phyloP scores from a whole-genome alignment of 2,329 filamentous ascomycete species.

The Leptographium wingfieldii region DNA sequence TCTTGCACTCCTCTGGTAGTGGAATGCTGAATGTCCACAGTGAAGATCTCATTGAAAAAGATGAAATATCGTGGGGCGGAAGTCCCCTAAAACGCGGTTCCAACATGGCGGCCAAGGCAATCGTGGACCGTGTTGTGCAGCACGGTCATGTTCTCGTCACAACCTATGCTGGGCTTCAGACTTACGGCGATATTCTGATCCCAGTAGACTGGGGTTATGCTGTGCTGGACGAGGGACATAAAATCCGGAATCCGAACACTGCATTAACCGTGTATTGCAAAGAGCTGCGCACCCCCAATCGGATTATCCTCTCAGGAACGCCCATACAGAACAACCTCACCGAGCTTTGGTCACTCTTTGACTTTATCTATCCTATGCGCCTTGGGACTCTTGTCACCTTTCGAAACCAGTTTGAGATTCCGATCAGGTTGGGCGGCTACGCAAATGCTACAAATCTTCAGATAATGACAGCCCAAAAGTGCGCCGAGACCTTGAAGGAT shows the following conservation, averaged over 20 bases:
- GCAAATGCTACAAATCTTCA: slow-evolving; percentile 90
- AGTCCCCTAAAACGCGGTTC: slow-evolving; percentile 30
- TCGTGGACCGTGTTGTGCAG: slow-evolving; percentile 68
- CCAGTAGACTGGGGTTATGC: slow-evolving; percentile 85
- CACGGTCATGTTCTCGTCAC: slow-evolving; percentile 91
- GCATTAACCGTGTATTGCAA: slow-evolving; percentile 93
- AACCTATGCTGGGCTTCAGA: slow-evolving; percentile 91
- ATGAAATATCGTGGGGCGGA: slow-evolving; percentile 37
- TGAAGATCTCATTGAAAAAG: slow-evolving; percentile 45
- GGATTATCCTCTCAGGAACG: slow-evolving; percentile 88
- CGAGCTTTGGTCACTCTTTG: slow-evolving; percentile 94
- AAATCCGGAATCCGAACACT: slow-evolving; percentile 93
- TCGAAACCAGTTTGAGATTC: slow-evolving; percentile 81
- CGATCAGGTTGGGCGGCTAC: slow-evolving; percentile 86
- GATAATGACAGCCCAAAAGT: slow-evolving; percentile 87
- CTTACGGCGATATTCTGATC: slow-evolving; percentile 72
- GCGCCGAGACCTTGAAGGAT: slow-evolving; percentile 86
- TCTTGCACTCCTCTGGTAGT: slow-evolving; percentile 87
- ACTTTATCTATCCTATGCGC: slow-evolving; percentile 95
- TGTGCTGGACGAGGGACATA: slow-evolving; percentile 92
- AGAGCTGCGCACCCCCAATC: slow-evolving; percentile 76
- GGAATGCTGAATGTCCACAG: slow-evolving; percentile 77
- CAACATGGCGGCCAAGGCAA: slow-evolving; percentile 59
- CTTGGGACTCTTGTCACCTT: slow-evolving; percentile 87
- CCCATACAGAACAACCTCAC: slow-evolving; percentile 96